Evolutionary conservation across 306 rosid species (phyloP).

Genomic region (Begonia loranthoides): DNA sequence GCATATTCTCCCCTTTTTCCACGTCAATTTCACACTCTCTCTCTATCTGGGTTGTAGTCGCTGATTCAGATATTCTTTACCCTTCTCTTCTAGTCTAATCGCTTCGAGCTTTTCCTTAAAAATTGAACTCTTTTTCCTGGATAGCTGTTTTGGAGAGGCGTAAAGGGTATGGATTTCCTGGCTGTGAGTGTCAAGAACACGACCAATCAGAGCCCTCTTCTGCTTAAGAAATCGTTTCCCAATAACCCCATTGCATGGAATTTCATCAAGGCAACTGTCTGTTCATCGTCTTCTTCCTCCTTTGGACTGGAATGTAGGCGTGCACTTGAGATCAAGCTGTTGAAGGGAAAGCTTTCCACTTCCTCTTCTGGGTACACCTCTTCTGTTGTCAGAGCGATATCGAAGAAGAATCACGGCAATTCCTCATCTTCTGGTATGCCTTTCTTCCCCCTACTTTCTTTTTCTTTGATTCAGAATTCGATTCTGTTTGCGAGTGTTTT

Average conservation of each 20-base stretch:
- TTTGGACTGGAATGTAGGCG: constrained; percentile 23
- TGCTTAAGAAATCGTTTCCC: constrained; percentile 26
- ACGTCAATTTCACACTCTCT: no score
- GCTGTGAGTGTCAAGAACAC: constrained; percentile 36
- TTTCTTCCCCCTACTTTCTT: not conserved
- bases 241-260: constrained; percentile 32
- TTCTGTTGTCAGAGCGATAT: constrained; percentile 34
- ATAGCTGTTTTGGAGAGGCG: not conserved
- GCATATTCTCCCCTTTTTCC: no score
- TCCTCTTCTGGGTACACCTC: constrained; percentile 20
- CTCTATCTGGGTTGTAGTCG: no score
- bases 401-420: constrained; percentile 54
- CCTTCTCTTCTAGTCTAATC: no score
- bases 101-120: no score
- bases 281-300: constrained; percentile 13
- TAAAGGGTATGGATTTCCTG: constrained; percentile 61
- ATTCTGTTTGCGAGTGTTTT: no score
- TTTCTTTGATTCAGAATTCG: not conserved
- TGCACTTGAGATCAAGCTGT: constrained; percentile 29
- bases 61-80: no score
- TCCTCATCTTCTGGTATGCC: constrained; percentile 40
- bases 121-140: not conserved
- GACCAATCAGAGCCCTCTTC: constrained; percentile 19
- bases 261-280: constrained; percentile 15
- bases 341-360: constrained; percentile 22